phyloP scores from a whole-genome alignment of 441 rosid species.

The Syzygium malaccense region DNA sequence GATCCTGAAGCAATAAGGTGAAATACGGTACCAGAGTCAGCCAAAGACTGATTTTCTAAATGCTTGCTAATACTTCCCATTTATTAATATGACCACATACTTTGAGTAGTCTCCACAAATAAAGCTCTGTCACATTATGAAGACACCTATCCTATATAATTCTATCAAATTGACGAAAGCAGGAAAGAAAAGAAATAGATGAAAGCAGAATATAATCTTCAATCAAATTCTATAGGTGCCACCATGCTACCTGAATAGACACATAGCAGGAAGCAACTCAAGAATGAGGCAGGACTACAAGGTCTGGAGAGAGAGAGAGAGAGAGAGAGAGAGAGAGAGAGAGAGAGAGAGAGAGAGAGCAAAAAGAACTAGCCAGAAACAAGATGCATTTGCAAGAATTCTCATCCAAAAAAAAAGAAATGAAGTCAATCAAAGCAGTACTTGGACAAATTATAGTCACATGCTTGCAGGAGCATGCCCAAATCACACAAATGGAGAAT shows the following conservation, averaged over 20 bases:
- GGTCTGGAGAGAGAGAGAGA: background rate
- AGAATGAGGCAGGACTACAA: background rate
- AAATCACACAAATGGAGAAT: background rate
- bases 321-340: background rate
- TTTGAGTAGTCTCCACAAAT: background rate
- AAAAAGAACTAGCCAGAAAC: background rate
- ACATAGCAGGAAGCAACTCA: background rate
- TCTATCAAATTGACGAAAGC: background rate
- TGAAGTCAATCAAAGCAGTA: background rate
- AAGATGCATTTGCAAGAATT: background rate
- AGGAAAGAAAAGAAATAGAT: background rate
- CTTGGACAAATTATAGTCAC: background rate
- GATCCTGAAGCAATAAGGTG: conserved; percentile 31
- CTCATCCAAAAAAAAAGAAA: background rate
- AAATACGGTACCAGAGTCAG: background rate
- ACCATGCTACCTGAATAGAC: background rate
- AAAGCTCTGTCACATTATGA: background rate
- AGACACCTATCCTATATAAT: background rate
- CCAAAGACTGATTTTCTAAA: background rate
- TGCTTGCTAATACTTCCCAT: background rate
- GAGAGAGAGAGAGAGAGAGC: background rate
- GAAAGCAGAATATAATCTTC: background rate
- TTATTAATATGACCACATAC: background rate
- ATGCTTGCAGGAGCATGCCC: background rate
- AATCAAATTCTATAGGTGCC: background rate